Conservation (phyloP, 148 eudicot species). For the Selenicereus undatus region DNA sequence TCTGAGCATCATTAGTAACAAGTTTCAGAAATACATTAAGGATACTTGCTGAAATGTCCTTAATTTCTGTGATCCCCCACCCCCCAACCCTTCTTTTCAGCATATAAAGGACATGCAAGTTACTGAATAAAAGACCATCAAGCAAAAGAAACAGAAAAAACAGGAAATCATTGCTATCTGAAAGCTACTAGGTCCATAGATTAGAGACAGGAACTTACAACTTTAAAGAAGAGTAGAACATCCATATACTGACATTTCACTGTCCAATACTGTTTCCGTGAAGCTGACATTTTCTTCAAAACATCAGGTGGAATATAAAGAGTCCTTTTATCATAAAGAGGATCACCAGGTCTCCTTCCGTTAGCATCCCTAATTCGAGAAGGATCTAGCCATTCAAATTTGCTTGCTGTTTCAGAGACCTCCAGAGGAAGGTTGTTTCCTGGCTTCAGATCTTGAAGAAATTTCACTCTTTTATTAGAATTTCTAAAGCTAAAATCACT, state of each 20-base stretch:
- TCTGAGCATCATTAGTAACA: neutral
- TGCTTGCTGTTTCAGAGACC: constrained; percentile 47
- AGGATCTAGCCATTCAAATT: constrained; percentile 91
- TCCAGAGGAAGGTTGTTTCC: constrained; percentile 28
- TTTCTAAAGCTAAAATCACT: constrained; percentile 28
- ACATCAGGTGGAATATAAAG: constrained; percentile 83
- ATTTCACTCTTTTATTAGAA: constrained; percentile 58
- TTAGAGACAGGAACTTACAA: constrained; percentile 51
- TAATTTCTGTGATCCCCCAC: neutral
- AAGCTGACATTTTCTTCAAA: constrained; percentile 87
- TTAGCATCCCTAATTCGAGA: constrained; percentile 81
- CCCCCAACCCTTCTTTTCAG: too few relatives aligned
- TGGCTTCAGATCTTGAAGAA: constrained; percentile 33
- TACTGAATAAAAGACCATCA: neutral
- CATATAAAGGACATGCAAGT: neutral
- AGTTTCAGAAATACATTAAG: neutral
- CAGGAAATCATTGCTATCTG: neutral
- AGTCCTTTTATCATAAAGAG: constrained; percentile 74
- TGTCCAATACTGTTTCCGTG: constrained; percentile 96
- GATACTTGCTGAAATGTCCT: neutral
- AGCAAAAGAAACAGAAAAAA: neutral
- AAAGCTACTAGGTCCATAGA: neutral
- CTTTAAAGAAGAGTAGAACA: constrained; percentile 88
- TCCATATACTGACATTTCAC: constrained; percentile 89
- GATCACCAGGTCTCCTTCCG: constrained; percentile 69